Evolutionary conservation across 306 rosid species (phyloP), one percentile per base, ranked within the genome.

Genomic region (Fragaria iinumae): DNA sequence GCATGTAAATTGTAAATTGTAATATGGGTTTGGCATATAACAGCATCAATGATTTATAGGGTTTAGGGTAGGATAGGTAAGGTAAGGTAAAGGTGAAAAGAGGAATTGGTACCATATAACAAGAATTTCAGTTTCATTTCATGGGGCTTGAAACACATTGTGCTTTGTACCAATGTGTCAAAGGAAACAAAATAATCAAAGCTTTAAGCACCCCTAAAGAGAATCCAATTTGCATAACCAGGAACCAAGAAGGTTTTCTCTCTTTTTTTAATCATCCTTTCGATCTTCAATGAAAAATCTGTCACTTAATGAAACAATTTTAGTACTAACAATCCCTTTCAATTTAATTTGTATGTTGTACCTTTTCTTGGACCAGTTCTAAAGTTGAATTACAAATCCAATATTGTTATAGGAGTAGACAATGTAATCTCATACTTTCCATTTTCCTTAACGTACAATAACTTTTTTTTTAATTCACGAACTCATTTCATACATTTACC

Each of bases 31-130:
- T 64, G 71, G 77, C 65, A 9, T 63, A 32, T 36, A n/a, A 59
- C 59, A 74, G 67, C 67, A 72, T 72, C 52, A 38, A 62, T 14
- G 43, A 63, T 63, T 63, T 63, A 6, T 34, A 64, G 69, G 25
- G 69, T 41, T 41, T 32, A 45, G 27, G 75, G 60, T 45, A 12
- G 47, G 47, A 14, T 48, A 20, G 50, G 69, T 36, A 8, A 34
- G 69, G 44, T 23, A 45, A n/a, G 74, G 38, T 47, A 77, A 62
- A 62, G 67, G 69, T 73, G 55, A 73, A 79, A 66, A 79, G 74
- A 72, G 64, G 11, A 65, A 13, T 34, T 41, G 72, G 74, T 74
- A 50, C 83, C 74, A 41, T 56, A 43, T 13, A 39, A 66, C 64
- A 64, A 72, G 56, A 64, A 50, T 65, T 63, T 32, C 43, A 23